Evolutionary conservation across 2,329 filamentous ascomycete species (phyloP).

Genomic region (Sporothrix brasiliensis): DNA sequence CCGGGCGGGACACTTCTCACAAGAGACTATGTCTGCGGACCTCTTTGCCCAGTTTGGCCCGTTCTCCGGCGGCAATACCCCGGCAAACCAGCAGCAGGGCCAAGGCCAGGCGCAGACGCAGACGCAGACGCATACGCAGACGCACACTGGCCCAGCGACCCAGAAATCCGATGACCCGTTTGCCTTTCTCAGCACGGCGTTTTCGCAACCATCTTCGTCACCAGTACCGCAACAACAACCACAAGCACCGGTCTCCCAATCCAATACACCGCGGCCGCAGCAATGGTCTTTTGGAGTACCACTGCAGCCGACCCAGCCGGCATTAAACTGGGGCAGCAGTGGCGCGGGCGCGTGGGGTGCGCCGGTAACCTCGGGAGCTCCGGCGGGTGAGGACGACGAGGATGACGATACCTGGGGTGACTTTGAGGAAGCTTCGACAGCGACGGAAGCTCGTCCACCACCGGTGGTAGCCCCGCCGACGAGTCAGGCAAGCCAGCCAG

Average conservation of each 20-base stretch:
- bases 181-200: constrained; percentile 40
- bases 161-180: constrained; percentile 40
- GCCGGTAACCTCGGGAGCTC: constrained; percentile 33
- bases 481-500: constrained; percentile 12
- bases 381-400: constrained; percentile 40
- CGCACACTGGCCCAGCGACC: background rate
- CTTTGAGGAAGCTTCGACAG: constrained; percentile 60
- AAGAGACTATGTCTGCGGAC: constrained; percentile 61
- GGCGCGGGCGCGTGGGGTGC: constrained; percentile 26
- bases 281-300: constrained; percentile 7
- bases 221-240: constrained; percentile 1
- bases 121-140: constrained; percentile 27
- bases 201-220: constrained; percentile 32
- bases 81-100: constrained; percentile 37
- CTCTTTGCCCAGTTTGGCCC: constrained; percentile 66
- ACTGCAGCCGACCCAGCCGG: constrained; percentile 33
- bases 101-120: constrained; percentile 32
- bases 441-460: background rate
- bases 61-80: constrained; percentile 45
- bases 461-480: constrained; percentile 27
- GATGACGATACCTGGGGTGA: constrained; percentile 70
- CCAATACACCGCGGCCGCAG: constrained; percentile 3
- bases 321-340: constrained; percentile 19
- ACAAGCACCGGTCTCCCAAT: background rate
- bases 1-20: background rate